Evolutionary conservation across 768 basidiomycete genomes (phyloP).

Genomic region (Strobilomyces confusus): DNA sequence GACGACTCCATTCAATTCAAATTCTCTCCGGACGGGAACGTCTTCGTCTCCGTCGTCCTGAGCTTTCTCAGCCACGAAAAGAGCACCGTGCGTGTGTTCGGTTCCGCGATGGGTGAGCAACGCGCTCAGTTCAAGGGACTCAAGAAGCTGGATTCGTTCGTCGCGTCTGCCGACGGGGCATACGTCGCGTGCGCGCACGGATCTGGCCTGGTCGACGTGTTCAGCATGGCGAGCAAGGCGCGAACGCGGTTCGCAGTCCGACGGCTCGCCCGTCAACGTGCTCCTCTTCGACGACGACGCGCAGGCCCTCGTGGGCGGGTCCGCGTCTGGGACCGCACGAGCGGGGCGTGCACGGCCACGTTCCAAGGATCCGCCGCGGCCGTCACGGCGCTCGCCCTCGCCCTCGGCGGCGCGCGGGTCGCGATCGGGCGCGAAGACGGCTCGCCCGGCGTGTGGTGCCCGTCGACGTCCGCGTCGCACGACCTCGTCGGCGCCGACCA

Average conservation of each 20-base stretch:
- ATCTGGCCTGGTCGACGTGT: constrained; percentile 1
- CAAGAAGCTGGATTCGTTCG: constrained; percentile 4
- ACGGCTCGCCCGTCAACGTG: not conserved
- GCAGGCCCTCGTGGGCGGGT: constrained; percentile 18
- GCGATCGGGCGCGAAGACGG: constrained; percentile 20
- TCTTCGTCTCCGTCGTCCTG: constrained; percentile 2
- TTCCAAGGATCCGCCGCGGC: not conserved
- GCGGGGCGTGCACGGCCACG: constrained; percentile 12
- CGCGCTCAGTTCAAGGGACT: constrained; percentile 6
- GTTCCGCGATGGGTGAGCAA: constrained; percentile 8
- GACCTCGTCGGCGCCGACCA: constrained; percentile 2
- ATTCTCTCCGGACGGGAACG: constrained; percentile 13
- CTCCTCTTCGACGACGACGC: constrained; percentile 19
- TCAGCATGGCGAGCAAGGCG: not conserved
- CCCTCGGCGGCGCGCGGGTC: not conserved
- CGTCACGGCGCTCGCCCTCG: constrained; percentile 17
- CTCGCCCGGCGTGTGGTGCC: constrained; percentile 16
- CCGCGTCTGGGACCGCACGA: constrained; percentile 16
- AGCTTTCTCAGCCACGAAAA: constrained; percentile 5
- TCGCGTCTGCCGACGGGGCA: constrained; percentile 2
- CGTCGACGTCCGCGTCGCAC: constrained; percentile 13
- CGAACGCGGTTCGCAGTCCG: not conserved
- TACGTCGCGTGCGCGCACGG: constrained; percentile 11
- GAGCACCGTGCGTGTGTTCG: constrained; percentile 8
- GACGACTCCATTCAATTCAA: not conserved